Conservation (phyloP, 1,139 yeast genomes). For the Nadsonia commutata region DNA sequence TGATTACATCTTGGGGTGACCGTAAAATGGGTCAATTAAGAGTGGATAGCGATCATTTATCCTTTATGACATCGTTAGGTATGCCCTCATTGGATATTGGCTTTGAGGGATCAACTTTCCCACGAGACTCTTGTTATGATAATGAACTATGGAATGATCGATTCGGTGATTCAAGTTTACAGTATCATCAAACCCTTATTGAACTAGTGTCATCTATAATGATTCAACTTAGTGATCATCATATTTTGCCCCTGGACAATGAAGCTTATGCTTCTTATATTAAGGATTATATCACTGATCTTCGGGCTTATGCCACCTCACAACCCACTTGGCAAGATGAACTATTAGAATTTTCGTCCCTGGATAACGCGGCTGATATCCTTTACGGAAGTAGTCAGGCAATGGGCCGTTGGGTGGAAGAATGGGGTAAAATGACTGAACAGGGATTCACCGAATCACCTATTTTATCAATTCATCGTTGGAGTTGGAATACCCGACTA, state of each 20-base stretch:
- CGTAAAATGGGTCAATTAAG: conserved; percentile 4
- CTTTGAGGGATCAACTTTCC: conserved; percentile 29
- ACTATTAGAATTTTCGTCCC: conserved; percentile 11
- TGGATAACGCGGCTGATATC: conserved; percentile 15
- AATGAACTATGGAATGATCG: conserved; percentile 41
- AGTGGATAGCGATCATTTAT: conserved; percentile 46
- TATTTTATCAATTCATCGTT: conserved; percentile 50
- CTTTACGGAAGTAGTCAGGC: conserved; percentile 14
- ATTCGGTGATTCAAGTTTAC: conserved; percentile 41
- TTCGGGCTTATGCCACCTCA: conserved; percentile 29
- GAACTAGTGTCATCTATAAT: conserved; percentile 40
- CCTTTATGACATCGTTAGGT: conserved; percentile 50
- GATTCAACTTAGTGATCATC: conserved; percentile 51
- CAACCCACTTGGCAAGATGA: conserved; percentile 7
- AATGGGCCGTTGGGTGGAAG: conserved; percentile 32
- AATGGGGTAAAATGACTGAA: conserved; percentile 35
- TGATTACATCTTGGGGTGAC: conserved; percentile 13
- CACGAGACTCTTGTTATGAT: conserved; percentile 54
- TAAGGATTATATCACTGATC: conserved; percentile 31
- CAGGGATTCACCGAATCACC: conserved; percentile 41
- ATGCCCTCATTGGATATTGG: conserved; percentile 54
- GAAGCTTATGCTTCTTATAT: conserved; percentile 34
- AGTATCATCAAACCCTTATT: conserved; percentile 42
- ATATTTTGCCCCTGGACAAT: conserved; percentile 61
- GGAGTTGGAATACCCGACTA: conserved; percentile 67